Evolutionary conservation across 2,329 filamentous ascomycete species (phyloP).

Genomic region (Trichoderma sp.): DNA sequence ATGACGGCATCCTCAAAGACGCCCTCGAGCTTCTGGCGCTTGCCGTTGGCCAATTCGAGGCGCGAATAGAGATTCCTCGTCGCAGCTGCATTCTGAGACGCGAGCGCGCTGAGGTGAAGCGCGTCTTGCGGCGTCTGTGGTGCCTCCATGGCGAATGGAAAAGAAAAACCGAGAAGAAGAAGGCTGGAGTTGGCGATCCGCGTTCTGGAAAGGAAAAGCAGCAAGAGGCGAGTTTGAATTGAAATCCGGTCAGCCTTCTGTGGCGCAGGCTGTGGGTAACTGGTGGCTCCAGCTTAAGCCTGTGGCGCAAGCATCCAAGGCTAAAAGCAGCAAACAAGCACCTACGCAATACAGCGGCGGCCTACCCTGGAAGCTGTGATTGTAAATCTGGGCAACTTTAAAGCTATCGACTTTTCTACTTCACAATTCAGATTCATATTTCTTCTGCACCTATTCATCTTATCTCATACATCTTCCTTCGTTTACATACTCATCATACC

Average conservation of each 20-base stretch:
- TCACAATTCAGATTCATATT: neutral
- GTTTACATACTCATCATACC: neutral
- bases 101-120: conserved; percentile 38
- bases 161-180: neutral
- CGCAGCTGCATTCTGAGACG: conserved; percentile 37
- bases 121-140: conserved; percentile 36
- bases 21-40: conserved; percentile 44
- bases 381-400: neutral
- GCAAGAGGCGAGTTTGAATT: conserved; percentile 10
- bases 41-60: conserved; percentile 31
- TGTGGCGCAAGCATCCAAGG: neutral
- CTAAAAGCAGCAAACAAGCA: neutral
- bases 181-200: neutral
- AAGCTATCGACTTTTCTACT: neutral
- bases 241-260: conserved; percentile 34
- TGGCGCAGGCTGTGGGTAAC: conserved; percentile 29
- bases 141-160: conserved; percentile 35
- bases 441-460: neutral
- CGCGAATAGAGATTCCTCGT: conserved; percentile 38
- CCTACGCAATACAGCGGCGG: conserved; percentile 9
- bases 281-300: neutral
- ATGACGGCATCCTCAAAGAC: conserved; percentile 37
- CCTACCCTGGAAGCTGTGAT: neutral
- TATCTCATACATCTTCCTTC: neutral
- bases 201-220: conserved; percentile 27